Conservation (phyloP, 2,329 filamentous ascomycete species). For the Dothidotthia symphoricarpi region DNA sequence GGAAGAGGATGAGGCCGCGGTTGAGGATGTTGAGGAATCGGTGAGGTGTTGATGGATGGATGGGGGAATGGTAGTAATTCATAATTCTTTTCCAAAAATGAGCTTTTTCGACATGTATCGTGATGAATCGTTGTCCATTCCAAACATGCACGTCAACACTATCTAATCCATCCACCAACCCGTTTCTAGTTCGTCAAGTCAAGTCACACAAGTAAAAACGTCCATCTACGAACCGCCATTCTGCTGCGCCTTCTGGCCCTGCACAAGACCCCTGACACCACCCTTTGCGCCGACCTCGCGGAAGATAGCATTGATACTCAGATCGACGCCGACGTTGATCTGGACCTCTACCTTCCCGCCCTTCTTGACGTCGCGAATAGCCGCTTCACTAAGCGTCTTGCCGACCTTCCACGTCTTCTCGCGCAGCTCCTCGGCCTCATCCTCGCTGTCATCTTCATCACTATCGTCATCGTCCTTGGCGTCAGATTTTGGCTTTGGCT, state of each 20-base stretch:
- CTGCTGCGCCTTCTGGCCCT: conserved; percentile 20
- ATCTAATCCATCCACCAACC: too few relatives aligned
- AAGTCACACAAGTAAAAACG: too few relatives aligned
- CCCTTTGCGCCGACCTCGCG: conserved; percentile 86
- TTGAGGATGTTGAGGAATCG: conserved; percentile 23
- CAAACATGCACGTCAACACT: too few relatives aligned
- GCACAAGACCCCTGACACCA: conserved; percentile 49
- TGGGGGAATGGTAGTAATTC: too few relatives aligned
- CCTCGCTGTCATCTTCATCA: conserved; percentile 64
- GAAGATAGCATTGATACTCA: conserved; percentile 75
- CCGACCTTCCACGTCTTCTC: conserved; percentile 93
- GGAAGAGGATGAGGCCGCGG: conserved; percentile 24
- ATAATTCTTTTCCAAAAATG: too few relatives aligned
- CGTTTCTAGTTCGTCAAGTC: too few relatives aligned
- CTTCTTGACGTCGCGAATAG: conserved; percentile 80
- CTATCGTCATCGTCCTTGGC: conserved; percentile 60
- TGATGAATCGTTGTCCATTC: too few relatives aligned
- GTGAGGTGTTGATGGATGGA: too few relatives aligned
- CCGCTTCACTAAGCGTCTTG: conserved; percentile 78
- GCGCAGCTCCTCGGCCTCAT: conserved; percentile 82
- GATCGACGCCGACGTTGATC: conserved; percentile 79
- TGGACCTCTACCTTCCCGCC: conserved; percentile 90
- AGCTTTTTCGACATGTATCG: too few relatives aligned
- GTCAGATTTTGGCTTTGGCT: conserved; percentile 70
- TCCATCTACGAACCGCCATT: conserved; percentile 32